Conservation (phyloP, 1,284 basidiomycete genomes). For the Moniliella sp. region DNA sequence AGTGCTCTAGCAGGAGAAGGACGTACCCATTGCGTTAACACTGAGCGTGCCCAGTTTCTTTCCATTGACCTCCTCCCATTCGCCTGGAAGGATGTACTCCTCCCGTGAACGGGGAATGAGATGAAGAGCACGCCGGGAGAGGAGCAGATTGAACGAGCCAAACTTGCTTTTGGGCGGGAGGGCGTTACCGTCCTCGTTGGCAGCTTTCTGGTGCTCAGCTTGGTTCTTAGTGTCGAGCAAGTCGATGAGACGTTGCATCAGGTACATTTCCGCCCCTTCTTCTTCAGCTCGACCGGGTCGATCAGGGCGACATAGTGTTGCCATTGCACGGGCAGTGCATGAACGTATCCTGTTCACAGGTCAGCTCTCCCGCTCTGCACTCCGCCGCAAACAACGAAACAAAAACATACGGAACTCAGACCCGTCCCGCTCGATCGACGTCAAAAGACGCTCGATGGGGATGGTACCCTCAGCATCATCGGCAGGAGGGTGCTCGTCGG, state of each 20-base stretch:
- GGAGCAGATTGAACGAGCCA: slow-evolving; percentile 18
- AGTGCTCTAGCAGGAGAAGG: too few relatives aligned
- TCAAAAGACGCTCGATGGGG: slow-evolving; percentile 18
- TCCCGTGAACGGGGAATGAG: slow-evolving; percentile 19
- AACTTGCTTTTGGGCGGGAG: neutral
- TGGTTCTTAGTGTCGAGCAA: slow-evolving; percentile 22
- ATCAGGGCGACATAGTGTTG: slow-evolving; percentile 28
- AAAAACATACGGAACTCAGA: slow-evolving; percentile 13
- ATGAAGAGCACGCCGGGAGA: slow-evolving; percentile 25
- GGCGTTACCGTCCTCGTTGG: neutral
- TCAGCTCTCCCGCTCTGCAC: too few relatives aligned
- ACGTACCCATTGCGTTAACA: slow-evolving; percentile 4
- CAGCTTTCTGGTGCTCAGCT: slow-evolving; percentile 9
- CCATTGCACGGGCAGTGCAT: slow-evolving; percentile 22
- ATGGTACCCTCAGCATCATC: slow-evolving; percentile 7
- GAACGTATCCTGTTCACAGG: slow-evolving; percentile 12
- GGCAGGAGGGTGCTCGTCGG: slow-evolving; percentile 6
- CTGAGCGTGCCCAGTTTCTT: slow-evolving; percentile 2
- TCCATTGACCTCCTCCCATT: neutral
- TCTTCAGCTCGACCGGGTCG: slow-evolving; percentile 4
- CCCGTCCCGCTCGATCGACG: slow-evolving; percentile 19
- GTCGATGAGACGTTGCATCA: slow-evolving; percentile 16
- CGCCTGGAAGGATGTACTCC: slow-evolving; percentile 5
- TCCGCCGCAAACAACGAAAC: too few relatives aligned
- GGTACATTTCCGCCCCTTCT: slow-evolving; percentile 9